Conservation (phyloP, 441 rosid species). For the Bruguiera hainesii region DNA sequence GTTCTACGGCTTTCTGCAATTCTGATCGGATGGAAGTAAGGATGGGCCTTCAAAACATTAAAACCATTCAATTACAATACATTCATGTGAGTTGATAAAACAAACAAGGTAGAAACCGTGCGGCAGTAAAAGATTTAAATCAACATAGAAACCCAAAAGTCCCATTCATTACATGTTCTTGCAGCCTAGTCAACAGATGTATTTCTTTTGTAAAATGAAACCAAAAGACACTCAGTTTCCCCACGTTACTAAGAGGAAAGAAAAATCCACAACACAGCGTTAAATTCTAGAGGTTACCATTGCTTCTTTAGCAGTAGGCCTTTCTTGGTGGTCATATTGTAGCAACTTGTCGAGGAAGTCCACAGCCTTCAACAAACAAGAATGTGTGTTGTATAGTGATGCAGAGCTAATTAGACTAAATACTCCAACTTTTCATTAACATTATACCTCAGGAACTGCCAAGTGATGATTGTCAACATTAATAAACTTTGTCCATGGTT, state of each 20-base stretch:
- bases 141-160: neutral
- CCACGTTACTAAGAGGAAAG: neutral
- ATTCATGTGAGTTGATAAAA: neutral
- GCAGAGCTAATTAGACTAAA: neutral
- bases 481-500: conserved; percentile 89
- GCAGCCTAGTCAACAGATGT: neutral
- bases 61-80: neutral
- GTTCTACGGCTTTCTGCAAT: conserved; percentile 85
- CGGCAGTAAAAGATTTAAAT: neutral
- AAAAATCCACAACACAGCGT: neutral
- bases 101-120: neutral
- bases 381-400: neutral
- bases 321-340: conserved; percentile 96
- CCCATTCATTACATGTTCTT: neutral
- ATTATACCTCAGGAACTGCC: conserved; percentile 79
- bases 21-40: conserved; percentile 75
- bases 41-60: conserved; percentile 52
- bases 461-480: conserved; percentile 85
- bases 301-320: conserved; percentile 98
- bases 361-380: conserved; percentile 53
- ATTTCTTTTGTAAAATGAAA: too few relatives aligned
- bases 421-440: neutral
- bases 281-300: conserved; percentile 48
- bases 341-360: conserved; percentile 95
- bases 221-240: too few relatives aligned